Conservation (phyloP, 768 basidiomycete species). For the Atractiella rhizophila region DNA sequence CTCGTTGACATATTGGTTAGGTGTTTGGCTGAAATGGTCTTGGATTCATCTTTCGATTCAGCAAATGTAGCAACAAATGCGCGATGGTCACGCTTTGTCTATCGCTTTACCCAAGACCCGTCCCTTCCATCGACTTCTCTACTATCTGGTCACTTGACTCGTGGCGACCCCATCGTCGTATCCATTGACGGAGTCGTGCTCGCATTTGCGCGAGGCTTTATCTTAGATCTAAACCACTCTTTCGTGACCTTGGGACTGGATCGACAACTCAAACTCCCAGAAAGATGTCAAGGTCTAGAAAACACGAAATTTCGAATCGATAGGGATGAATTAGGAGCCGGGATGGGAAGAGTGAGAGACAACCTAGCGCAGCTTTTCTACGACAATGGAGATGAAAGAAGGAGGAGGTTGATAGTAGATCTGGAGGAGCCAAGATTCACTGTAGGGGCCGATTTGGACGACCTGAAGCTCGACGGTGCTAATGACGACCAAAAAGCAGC, state of each 20-base stretch:
- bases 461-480: background rate
- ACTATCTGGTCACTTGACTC: constrained; percentile 49
- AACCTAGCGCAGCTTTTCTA: constrained; percentile 79
- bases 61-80: background rate
- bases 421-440: constrained; percentile 43
- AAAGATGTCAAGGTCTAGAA: constrained; percentile 11
- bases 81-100: constrained; percentile 21
- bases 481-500: constrained; percentile 40
- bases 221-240: constrained; percentile 40
- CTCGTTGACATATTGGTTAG: constrained; percentile 10
- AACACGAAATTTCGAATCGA: constrained; percentile 53
- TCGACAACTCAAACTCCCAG: constrained; percentile 26
- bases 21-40: constrained; percentile 56
- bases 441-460: constrained; percentile 10
- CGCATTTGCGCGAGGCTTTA: constrained; percentile 58
- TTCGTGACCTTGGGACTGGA: constrained; percentile 58
- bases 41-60: constrained; percentile 21
- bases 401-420: constrained; percentile 58
- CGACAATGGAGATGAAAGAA: constrained; percentile 37
- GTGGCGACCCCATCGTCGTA: constrained; percentile 59
- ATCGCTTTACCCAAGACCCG: constrained; percentile 32
- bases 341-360: constrained; percentile 66
- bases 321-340: constrained; percentile 67
- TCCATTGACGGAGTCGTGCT: constrained; percentile 57
- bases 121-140: constrained; percentile 19